Evolutionary conservation across 371 early-diverging fungal genomes (phyloP).

Genomic region (Mucor racemosus): DNA sequence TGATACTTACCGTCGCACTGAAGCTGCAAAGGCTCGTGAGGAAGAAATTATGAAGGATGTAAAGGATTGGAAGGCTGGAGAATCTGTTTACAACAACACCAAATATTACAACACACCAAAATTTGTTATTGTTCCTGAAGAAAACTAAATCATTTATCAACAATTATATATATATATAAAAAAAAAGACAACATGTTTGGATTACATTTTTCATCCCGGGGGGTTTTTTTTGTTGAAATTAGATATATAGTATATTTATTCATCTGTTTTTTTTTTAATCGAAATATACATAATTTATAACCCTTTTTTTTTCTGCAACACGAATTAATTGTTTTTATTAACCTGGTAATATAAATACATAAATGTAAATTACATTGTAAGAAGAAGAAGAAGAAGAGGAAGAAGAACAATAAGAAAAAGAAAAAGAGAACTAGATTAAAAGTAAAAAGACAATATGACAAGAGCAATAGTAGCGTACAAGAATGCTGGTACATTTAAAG

Average conservation of each 20-base stretch:
- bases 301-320: background rate
- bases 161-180: background rate
- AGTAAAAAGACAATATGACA: background rate
- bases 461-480: conserved; percentile 4
- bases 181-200: background rate
- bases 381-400: background rate
- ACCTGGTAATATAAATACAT: background rate
- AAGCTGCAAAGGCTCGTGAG: conserved; percentile 79
- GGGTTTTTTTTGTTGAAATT: background rate
- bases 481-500: background rate
- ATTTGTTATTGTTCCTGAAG: conserved; percentile 53
- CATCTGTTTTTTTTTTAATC: background rate
- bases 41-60: conserved; percentile 89
- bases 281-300: conserved; percentile 6
- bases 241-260: conserved; percentile 6
- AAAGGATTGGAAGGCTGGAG: conserved; percentile 75
- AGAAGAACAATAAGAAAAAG: no score
- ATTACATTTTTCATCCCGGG: background rate
- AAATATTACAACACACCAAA: conserved; percentile 76
- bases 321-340: background rate
- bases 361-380: background rate
- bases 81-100: conserved; percentile 86
- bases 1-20: conserved; percentile 85
- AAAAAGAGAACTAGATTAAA: background rate
- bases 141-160: conserved; percentile 32